Conservation (phyloP, 2,329 filamentous ascomycete species). For the Trichoderma pleuroti region DNA sequence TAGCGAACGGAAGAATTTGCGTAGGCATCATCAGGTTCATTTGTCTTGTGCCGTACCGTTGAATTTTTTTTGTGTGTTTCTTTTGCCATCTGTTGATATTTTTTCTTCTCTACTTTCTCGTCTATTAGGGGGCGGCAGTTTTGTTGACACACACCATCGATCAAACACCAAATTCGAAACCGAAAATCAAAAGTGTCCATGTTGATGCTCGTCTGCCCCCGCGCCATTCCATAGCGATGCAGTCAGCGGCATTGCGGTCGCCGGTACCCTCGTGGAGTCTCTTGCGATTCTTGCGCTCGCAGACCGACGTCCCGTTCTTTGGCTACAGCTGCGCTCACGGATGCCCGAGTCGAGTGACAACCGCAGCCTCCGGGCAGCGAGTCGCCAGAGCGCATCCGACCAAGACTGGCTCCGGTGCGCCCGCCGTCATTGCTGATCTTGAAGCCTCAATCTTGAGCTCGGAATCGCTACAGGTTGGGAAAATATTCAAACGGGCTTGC, state of each 20-base stretch:
- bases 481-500: conserved; percentile 16
- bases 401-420: not conserved
- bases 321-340: conserved; percentile 34
- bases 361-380: not conserved
- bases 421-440: conserved; percentile 14
- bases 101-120: not conserved
- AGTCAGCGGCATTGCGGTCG: conserved; percentile 37
- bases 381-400: conserved; percentile 20
- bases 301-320: conserved; percentile 60
- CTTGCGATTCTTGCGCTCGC: conserved; percentile 68
- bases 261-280: conserved; percentile 55
- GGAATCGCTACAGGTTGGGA: conserved; percentile 23
- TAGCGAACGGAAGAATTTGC: not conserved
- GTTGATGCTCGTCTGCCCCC: conserved; percentile 9
- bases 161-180: not conserved
- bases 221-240: conserved; percentile 38
- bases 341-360: not conserved
- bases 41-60: not conserved
- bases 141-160: not conserved
- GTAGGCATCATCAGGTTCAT: not conserved
- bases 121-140: not conserved
- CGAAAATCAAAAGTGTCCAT: conserved; percentile 9
- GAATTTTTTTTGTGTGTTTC: not conserved
- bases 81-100: not conserved
- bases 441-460: conserved; percentile 32